phyloP scores from a whole-genome alignment of 208 protist genomes.

The Leishmania amazonensis region DNA sequence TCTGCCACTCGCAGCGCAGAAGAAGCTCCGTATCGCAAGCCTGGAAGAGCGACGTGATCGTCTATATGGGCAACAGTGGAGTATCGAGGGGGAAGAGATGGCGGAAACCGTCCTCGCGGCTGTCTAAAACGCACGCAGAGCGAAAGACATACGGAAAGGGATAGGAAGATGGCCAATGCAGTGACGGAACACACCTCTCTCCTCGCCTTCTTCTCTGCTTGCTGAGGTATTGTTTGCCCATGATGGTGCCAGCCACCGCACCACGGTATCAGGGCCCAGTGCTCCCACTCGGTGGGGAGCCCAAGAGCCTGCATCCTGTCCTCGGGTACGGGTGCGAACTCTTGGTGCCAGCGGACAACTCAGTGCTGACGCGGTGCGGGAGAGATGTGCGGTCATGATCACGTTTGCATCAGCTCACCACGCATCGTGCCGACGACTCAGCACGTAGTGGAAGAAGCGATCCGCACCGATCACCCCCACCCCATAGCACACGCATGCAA shows the following conservation, averaged over 20 bases:
- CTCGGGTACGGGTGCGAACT: too few relatives aligned
- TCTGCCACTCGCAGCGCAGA: slow-evolving; percentile 13
- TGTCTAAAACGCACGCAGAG: neutral
- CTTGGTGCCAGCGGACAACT: too few relatives aligned
- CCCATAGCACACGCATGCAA: neutral
- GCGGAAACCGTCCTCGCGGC: slow-evolving; percentile 2
- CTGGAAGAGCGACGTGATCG: slow-evolving; percentile 49
- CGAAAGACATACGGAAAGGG: neutral
- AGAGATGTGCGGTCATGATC: too few relatives aligned
- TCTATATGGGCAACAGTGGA: neutral
- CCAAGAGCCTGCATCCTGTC: too few relatives aligned
- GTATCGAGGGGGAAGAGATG: slow-evolving; percentile 7
- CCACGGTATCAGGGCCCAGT: too few relatives aligned
- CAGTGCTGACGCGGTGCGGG: too few relatives aligned
- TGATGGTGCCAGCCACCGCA: neutral
- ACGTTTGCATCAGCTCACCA: too few relatives aligned
- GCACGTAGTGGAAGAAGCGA: too few relatives aligned
- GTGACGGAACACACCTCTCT: neutral
- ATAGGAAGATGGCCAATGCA: neutral
- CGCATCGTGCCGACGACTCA: too few relatives aligned
- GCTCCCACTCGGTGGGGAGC: too few relatives aligned
- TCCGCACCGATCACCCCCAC: neutral
- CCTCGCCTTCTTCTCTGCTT: neutral
- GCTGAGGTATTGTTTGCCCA: neutral
- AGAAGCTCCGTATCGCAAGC: slow-evolving; percentile 22